Percentiles rank a stretch among this genome's conserved stretches.
Conservation (phyloP, 2,329 filamentous ascomycete species). For the Tolypocladium tundrense region DNA sequence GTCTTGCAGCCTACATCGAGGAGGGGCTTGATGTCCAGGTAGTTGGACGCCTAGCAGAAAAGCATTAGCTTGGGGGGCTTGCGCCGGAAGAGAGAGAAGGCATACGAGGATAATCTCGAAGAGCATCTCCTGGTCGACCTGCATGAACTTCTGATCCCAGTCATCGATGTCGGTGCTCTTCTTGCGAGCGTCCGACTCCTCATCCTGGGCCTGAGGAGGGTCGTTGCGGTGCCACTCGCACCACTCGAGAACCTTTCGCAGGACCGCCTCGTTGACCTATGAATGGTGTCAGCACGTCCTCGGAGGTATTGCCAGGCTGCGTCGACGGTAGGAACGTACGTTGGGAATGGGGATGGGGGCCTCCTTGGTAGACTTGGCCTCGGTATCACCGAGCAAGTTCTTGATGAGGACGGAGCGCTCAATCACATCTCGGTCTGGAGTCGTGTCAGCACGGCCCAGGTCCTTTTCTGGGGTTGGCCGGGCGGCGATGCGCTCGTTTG, state of each 20-base stretch:
- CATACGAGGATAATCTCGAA: constrained; percentile 96
- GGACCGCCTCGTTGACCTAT: constrained; percentile 82
- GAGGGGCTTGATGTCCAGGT: constrained; percentile 96
- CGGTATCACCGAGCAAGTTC: constrained; percentile 93
- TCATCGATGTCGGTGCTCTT: constrained; percentile 99
- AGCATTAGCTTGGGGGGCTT: not conserved
- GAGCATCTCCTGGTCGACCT: constrained; percentile 98
- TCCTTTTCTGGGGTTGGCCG: not conserved
- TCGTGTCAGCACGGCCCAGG: constrained; percentile 3
- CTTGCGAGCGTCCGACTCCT: constrained; percentile 88
- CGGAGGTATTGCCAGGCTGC: not conserved
- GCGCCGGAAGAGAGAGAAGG: constrained; percentile 8
- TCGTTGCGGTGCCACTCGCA: constrained; percentile 91
- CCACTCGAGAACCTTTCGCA: constrained; percentile 97
- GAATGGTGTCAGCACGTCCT: constrained; percentile 2
- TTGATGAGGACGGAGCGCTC: constrained; percentile 94
- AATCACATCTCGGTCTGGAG: constrained; percentile 66
- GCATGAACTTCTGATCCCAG: constrained; percentile 99
- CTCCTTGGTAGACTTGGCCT: constrained; percentile 36
- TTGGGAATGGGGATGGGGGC: constrained; percentile 85
- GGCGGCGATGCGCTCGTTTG: not conserved
- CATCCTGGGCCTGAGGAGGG: constrained; percentile 69
- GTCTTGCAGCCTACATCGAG: constrained; percentile 99
- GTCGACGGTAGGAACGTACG: constrained; percentile 30
- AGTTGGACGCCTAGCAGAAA: constrained; percentile 71